These are phyloP conservation scores for Onygena corvina DNA, from an alignment of 2,329 filamentous ascomycete species.

Conservation along the genomic window DNA sequence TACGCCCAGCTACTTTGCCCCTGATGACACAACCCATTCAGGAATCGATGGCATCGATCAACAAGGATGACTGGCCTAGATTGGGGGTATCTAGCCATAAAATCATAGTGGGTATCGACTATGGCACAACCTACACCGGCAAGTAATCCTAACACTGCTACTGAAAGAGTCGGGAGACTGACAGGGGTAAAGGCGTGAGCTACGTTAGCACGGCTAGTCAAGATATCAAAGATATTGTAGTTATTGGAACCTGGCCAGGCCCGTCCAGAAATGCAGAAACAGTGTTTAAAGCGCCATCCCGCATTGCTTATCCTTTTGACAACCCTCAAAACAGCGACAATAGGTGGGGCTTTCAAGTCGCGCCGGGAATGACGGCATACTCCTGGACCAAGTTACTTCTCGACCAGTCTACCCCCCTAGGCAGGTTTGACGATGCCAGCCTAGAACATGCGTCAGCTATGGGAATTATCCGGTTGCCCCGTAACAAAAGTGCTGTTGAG, in stretches of 20 bases:
- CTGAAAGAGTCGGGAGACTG: not conserved
- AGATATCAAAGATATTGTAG: conserved; percentile 15
- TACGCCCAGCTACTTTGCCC: too few species aligned
- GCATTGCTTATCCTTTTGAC: conserved; percentile 20
- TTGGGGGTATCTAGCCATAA: conserved; percentile 8
- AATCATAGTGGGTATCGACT: conserved; percentile 18
- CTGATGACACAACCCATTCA: too few species aligned
- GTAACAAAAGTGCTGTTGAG: not conserved
- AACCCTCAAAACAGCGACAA: conserved; percentile 10
- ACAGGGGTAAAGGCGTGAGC: conserved; percentile 11
- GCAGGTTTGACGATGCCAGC: conserved; percentile 17
- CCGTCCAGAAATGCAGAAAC: conserved; percentile 6
- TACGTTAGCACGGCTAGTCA: conserved; percentile 15
- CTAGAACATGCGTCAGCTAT: not conserved
- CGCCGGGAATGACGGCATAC: conserved; percentile 18
- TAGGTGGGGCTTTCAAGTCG: conserved; percentile 21
- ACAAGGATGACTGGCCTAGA: too few species aligned
- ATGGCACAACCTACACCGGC: conserved; percentile 17
- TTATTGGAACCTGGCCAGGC: conserved; percentile 21
- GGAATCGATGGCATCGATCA: too few species aligned
- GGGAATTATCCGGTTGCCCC: not conserved
- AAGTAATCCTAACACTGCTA: not conserved
- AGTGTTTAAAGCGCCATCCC: conserved; percentile 20
- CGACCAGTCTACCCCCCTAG: conserved; percentile 14
- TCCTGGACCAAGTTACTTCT: conserved; percentile 25